A percentile compares a stretch with the other conserved stretches of the same genome.
phyloP scores from a whole-genome alignment of 2,329 filamentous ascomycete genomes.

The Pseudocercospora vitis region DNA sequence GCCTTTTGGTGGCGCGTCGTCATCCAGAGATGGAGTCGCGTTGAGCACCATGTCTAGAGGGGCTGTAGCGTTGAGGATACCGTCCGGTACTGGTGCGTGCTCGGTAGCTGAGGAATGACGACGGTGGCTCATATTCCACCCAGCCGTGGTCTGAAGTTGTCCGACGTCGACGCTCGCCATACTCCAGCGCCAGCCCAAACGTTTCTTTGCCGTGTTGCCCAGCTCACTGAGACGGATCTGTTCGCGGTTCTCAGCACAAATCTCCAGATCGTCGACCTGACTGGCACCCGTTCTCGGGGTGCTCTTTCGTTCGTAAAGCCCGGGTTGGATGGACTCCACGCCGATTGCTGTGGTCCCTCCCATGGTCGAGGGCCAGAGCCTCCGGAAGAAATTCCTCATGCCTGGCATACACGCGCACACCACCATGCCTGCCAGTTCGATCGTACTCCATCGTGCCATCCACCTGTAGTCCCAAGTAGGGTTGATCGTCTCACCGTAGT shows the following conservation, averaged over 20 bases:
- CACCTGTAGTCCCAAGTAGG: conserved; percentile 14
- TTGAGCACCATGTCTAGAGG: not conserved
- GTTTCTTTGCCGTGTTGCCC: not conserved
- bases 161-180: not conserved
- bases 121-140: not conserved
- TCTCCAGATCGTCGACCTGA: not conserved
- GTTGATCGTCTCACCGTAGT: conserved; percentile 15
- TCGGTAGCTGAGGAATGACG: not conserved
- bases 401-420: conserved; percentile 17
- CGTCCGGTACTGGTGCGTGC: not conserved
- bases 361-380: not conserved
- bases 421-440: conserved; percentile 1
- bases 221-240: not conserved
- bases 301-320: conserved; percentile 3
- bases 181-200: not conserved
- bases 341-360: not conserved
- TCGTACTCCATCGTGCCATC: conserved; percentile 12
- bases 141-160: not conserved
- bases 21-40: not conserved
- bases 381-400: conserved; percentile 10
- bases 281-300: not conserved
- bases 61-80: not conserved
- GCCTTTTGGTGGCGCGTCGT: not conserved
- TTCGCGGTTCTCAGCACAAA: not conserved
- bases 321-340: conserved; percentile 2